Base-by-base conservation (phyloP, 257 asterid genomes). In the Apocynum venetum region DNA sequence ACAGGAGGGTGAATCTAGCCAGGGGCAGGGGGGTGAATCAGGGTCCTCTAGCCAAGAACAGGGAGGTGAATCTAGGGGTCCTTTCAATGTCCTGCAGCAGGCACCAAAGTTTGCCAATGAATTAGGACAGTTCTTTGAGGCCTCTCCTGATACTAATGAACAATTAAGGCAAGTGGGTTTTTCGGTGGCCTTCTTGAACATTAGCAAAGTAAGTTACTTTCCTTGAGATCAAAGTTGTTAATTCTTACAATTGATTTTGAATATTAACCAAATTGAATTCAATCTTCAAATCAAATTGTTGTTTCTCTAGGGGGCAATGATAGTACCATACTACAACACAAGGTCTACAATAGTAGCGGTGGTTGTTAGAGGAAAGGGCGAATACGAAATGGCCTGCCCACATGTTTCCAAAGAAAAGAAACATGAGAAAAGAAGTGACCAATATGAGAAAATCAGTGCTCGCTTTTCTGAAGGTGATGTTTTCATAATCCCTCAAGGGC, bases 341-440 rank as follows among this genome's bases (percentile, higher is more conserved):
- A 85, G 73, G 85, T 76, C 88, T 0, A 83, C 91, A 40, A 81
- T 15, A 41, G 6, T 89, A 56, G 83, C 71, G 25, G 12, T 79
- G 10, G 90, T 83, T 19, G 74, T 78, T 0, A 80, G 79, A 68
- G 93, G 91, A 68, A 71, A 25, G 1, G 93, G 89, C 1, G 64
- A 78, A 12, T 76, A 79, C 15, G 90, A 87, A 78, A 84, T 89
- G 85, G 89, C 87, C 2, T 85, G 91, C 66, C 93, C 93, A 38
- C 86, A 85, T 76, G 61, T 81, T 11, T 31, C 82, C 20, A 51
- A 77, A 43, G 25, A 31, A 48, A 55, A 64, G 15, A 61, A 77
- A 19, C 77, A 72, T 19, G 43, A 73, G 43, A 73, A 13, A 31
- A 76, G 60, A 8, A 78, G 71, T 3, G 78, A 56, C 36, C 83